Evolutionary conservation across 2,329 filamentous ascomycete species (phyloP), one percentile per base, ranked within the genome.

Genomic region (Ophiostoma ips): DNA sequence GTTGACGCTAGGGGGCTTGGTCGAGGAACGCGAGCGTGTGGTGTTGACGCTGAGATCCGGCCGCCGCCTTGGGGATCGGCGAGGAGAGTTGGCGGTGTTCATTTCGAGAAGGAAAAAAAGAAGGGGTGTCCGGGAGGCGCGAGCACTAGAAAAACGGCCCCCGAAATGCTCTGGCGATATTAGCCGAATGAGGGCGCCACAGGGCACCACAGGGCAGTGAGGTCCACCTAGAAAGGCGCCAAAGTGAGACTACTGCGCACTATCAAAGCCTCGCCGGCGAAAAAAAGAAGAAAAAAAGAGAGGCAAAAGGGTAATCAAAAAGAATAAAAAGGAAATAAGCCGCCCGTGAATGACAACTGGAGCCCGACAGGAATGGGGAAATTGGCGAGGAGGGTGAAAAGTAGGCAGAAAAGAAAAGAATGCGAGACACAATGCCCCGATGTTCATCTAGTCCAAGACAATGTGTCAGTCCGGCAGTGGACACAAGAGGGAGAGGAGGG

Each of bases 11-110:
- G 7, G 24, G 33, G 18, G 19, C n/a, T 35, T 46, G 19, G 44
- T 54, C 34, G 46, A 43, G 28, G 55, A 50, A 31, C 46, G 55
- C 19, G 55, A 35, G 38, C 48, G 53, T 48, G 60, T 58, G 30
- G 61, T 64, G 52, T 64, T 63, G 52, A 67, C 61, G 56, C 63
- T 66, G 48, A 67, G 59, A 50, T 67, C 64, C 35, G 66, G 65
- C 30, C 62, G 63, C 34, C 61, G 61, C 48, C 61, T 52, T 33
- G 50, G 52, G 33, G 52, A 50, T 41, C 55, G 55, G 48, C 52
- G 55, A 16, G 53, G 44, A 37, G 40, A 33, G 38, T 41, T 21
- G 40, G 24, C 15, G 28, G 50, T 41, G 33, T 52, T 41, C 53
- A 52, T 52, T 34, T 48, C 21, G 31, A 33, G 33, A 50, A 41